Base-by-base conservation (phyloP, 306 rosid genomes). In the Cicer judaicum region DNA sequence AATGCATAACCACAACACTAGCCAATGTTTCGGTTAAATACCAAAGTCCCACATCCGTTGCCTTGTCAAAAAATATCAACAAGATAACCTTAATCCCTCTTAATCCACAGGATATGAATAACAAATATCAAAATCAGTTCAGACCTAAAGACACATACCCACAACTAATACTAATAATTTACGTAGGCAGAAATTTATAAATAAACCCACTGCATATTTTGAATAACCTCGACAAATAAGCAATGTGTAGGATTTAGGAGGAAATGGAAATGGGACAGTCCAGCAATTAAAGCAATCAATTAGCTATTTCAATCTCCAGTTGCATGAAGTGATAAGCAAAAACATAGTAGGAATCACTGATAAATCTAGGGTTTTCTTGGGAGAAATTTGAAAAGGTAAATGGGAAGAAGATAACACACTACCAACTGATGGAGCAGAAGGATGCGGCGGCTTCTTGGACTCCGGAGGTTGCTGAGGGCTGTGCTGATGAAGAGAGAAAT, bases 1-100 rank as follows among this genome's bases (percentile, higher is more conserved):
- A 60, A 53, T 10, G 8, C 19, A 74, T 48, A 44, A 60, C 44
- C 75, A 73, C 15, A 65, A 54, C 15, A 57, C 36, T 41, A 50
- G 50, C 43, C 61, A 74, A 66, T 38, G 34, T 50, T 15, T 29
- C 8, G 43, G 42, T 10, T 8, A 62, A 44, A 68, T 46, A n/a
- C 16, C 21, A 41, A 54, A 38, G 36, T 29, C 5, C 36, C 36
- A 29, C 36, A 4, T 29, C 36, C 0, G 5, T 29, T 29, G 5
- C 36, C 36, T 29, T 29, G 36, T 29, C 36, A 29, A 29, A 29
- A 29, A 29, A 29, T 29, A 38, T 1, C 16, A 38, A 34, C 55
- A 50, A 55, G 40, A 40, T 55, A 72, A 13, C 38, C 42, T 19
- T n/a, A 39, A 8, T 10, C 11, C 47, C 43, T 19, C 12, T n/a